Evolutionary conservation across 2,329 filamentous ascomycete genomes (phyloP), one percentile per base, ranked within the genome.

Genomic region (Trichoderma sp.): DNA sequence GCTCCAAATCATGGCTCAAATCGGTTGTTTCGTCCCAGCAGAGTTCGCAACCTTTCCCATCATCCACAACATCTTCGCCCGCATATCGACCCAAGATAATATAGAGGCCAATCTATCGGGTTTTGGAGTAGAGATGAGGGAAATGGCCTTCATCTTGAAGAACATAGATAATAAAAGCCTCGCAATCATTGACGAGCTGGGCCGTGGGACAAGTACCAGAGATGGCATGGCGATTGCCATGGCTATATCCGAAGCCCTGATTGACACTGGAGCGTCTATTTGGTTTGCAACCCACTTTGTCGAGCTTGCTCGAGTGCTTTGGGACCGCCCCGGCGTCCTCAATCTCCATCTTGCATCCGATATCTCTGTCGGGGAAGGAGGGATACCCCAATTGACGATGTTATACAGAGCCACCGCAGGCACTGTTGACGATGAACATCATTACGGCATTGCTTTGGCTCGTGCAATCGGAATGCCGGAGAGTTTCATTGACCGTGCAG

Each of bases 281-380:
- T 97, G 93, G 89, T 99, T 99, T 78, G 93, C 91, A 2, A 98
- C 95, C 0, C 96, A 99, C 75, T 99, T 97, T 75, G 84, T 87
- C 39, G 92, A 97, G 70, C 83, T 99, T 2, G 90, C 93, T 0
- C 86, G 85, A 3, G 92, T 94, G 39, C 83, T 97, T 69, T 83
- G 86, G 1, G 89, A 93, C 70, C 87, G 92, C 12, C 87, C 86
- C 17, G 93, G 93, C 0, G 93, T 97, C 0, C 83, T 94, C 27
- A 97, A 92, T 71, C 81, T 97, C 2, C 93, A 97, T 74, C 85
- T 98, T 2, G 85, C 88, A 0, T 91, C 94, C 0, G 85, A 93
- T 50, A 87, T 89, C 54, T 82, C 82, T 0, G 74, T 74, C 1
- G 77, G 80, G 0, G 79, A 85, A 2, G 81, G 84, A 2, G 83